phyloP scores from a whole-genome alignment of 371 early-diverging fungal species.

The Saksenaea oblongispora region DNA sequence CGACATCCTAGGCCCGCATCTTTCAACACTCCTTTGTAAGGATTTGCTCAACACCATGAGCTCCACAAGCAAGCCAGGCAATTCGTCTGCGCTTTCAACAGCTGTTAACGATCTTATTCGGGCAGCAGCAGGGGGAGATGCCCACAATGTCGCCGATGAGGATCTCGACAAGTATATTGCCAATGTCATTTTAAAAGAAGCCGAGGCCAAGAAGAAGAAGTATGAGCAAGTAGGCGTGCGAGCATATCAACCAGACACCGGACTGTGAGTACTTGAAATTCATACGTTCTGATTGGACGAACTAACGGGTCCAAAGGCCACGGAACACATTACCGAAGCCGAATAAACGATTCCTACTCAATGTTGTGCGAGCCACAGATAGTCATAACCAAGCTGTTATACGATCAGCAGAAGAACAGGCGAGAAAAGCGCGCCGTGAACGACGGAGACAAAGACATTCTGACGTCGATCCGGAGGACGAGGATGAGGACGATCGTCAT shows the following conservation, averaged over 20 bases:
- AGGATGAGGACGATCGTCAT: background rate
- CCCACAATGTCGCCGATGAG: slow-evolving; percentile 51
- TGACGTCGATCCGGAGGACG: slow-evolving; percentile 8
- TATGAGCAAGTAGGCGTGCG: slow-evolving; percentile 49
- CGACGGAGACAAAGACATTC: background rate
- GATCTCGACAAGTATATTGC: slow-evolving; percentile 76
- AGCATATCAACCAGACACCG: slow-evolving; percentile 49
- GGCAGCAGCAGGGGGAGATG: slow-evolving; percentile 59
- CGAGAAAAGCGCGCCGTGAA: slow-evolving; percentile 26
- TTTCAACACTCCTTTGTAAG: background rate
- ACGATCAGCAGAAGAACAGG: slow-evolving; percentile 48
- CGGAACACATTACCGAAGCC: background rate
- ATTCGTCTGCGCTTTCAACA: slow-evolving; percentile 31
- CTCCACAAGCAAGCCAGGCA: background rate
- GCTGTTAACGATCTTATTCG: slow-evolving; percentile 55
- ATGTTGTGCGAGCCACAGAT: slow-evolving; percentile 70
- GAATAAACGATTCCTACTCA: slow-evolving; percentile 71
- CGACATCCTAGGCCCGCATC: too few relatives aligned
- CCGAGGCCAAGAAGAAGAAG: slow-evolving; percentile 45
- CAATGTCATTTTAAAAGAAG: slow-evolving; percentile 64
- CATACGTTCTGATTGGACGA: background rate
- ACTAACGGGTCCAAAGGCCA: slow-evolving; percentile 11
- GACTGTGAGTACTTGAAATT: slow-evolving; percentile 18
- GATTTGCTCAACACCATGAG: background rate
- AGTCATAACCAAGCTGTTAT: slow-evolving; percentile 72